These are phyloP conservation scores for Claviceps humidiphila DNA, from an alignment of 2,329 filamentous ascomycete species.

Conservation along the genomic window DNA sequence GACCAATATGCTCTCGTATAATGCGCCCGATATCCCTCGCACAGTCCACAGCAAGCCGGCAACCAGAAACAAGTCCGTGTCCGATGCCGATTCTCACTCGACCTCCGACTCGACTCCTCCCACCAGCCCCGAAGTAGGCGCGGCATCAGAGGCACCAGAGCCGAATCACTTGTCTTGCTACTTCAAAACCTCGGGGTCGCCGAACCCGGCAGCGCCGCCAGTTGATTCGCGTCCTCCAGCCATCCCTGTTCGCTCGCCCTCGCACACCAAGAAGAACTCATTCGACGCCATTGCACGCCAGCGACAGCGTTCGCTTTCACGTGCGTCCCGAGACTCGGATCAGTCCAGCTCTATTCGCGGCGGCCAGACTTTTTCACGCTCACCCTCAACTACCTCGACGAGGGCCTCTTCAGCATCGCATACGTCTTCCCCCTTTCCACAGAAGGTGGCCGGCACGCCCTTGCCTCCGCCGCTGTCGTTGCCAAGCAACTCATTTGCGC, in stretches of 20 bases:
- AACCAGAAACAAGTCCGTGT: slow-evolving; percentile 45
- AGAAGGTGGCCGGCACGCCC: slow-evolving; percentile 17
- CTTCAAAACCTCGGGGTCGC: slow-evolving; percentile 41
- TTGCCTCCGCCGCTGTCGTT: slow-evolving; percentile 19
- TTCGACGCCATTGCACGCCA: slow-evolving; percentile 59
- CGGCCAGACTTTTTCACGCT: slow-evolving; percentile 42
- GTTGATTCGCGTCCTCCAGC: slow-evolving; percentile 28
- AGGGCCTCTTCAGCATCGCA: slow-evolving; percentile 35
- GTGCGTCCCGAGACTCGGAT: slow-evolving; percentile 41
- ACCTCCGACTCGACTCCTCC: slow-evolving; percentile 45
- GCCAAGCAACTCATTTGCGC: slow-evolving; percentile 17
- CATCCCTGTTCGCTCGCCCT: slow-evolving; percentile 67
- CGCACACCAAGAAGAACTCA: slow-evolving; percentile 74
- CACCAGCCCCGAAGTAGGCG: slow-evolving; percentile 54
- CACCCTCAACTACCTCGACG: slow-evolving; percentile 39
- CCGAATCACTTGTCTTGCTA: slow-evolving; percentile 57
- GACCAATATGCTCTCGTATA: slow-evolving; percentile 93
- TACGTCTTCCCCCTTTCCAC: slow-evolving; percentile 16
- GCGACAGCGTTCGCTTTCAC: slow-evolving; percentile 47
- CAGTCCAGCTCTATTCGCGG: slow-evolving; percentile 42
- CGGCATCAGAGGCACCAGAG: slow-evolving; percentile 43
- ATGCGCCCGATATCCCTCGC: slow-evolving; percentile 67
- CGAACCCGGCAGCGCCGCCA: slow-evolving; percentile 15
- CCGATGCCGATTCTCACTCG: slow-evolving; percentile 58
- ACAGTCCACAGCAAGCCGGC: slow-evolving; percentile 37